Conservation (phyloP, 768 basidiomycete species). For the Lactarius deliciosus region DNA sequence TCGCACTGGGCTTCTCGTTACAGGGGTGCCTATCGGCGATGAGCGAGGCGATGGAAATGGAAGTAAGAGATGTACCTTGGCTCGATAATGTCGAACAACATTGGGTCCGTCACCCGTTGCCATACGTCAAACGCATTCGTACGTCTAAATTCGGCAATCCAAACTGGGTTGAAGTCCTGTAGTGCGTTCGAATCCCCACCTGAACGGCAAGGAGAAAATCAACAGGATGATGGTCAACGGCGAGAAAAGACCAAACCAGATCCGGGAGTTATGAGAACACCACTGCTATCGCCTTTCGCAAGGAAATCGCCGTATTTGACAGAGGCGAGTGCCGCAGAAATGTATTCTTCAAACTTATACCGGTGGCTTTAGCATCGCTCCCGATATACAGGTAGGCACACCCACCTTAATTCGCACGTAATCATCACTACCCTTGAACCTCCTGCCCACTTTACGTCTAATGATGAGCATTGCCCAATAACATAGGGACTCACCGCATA, state of each 20-base stretch:
- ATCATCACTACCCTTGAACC: slow-evolving; percentile 95
- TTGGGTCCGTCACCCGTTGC: slow-evolving; percentile 87
- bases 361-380: not conserved
- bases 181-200: slow-evolving; percentile 57
- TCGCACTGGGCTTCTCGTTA: slow-evolving; percentile 83
- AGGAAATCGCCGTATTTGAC: slow-evolving; percentile 91
- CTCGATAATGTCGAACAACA: slow-evolving; percentile 94
- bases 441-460: slow-evolving; percentile 34
- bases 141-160: slow-evolving; percentile 84
- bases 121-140: slow-evolving; percentile 89
- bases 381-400: slow-evolving; percentile 7
- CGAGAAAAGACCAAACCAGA: slow-evolving; percentile 39
- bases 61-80: slow-evolving; percentile 58
- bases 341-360: slow-evolving; percentile 86
- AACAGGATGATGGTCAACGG: not conserved
- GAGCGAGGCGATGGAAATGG: not conserved
- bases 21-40: slow-evolving; percentile 74
- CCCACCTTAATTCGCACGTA: slow-evolving; percentile 82
- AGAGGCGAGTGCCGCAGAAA: slow-evolving; percentile 81
- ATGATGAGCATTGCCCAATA: not conserved
- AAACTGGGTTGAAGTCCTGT: slow-evolving; percentile 84
- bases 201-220: slow-evolving; percentile 26
- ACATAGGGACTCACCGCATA: slow-evolving; percentile 60
- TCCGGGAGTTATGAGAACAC: slow-evolving; percentile 68
- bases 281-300: slow-evolving; percentile 58